Base-by-base conservation (phyloP, 192 early-diverging fungal species). In the Helicostylum pulchrum region DNA sequence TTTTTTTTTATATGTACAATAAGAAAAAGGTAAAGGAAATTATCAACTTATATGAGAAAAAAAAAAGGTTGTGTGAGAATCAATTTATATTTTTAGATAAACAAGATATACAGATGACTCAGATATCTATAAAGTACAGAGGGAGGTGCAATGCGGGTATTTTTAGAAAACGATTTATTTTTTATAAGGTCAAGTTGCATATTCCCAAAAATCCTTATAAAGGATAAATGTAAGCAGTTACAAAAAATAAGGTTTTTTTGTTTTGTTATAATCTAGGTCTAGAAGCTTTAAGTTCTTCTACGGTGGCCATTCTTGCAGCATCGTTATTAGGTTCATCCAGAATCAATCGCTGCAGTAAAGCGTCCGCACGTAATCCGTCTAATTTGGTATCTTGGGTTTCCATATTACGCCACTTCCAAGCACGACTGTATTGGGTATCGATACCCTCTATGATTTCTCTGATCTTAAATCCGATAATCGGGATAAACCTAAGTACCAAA, bases 401-500 rank as follows among this genome's bases (percentile, higher is more conserved):
- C 39, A 61, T 45, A 47, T 31, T 15, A 15, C 45, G 23, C 59
- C 59, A 61, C 48, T 39, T 43, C 59, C 59, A 61, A 10, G 19
- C 26, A n/a, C 44, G 43, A 5, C 42, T 47, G 19, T 45, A 61
- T 10, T 47, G 17, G 17, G 62, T 34, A 19, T 66, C 61, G 26
- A 50, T 76, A 9, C 70, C 72, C 34, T 67, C 65, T 26, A 83
- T 70, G 42, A 80, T 64, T 74, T 83, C 76, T 21, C 65, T 73
- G 10, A 79, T 66, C 23, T 78, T 63, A n/a, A 73, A 62, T 23
- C 81, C 81, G 19, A 83, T 17, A 9, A 77, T 67, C 2, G 81
- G 76, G 15, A 71, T 49, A 51, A 84, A 82, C 66, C 59, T 61
- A 21, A 36, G 14, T 12, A 19, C n/a, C 20, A 56, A 46, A 11